Percentiles rank a stretch among this genome's conserved stretches.
Conservation (phyloP, 1,284 basidiomycete genomes). For the Schizophyllum amplum region DNA sequence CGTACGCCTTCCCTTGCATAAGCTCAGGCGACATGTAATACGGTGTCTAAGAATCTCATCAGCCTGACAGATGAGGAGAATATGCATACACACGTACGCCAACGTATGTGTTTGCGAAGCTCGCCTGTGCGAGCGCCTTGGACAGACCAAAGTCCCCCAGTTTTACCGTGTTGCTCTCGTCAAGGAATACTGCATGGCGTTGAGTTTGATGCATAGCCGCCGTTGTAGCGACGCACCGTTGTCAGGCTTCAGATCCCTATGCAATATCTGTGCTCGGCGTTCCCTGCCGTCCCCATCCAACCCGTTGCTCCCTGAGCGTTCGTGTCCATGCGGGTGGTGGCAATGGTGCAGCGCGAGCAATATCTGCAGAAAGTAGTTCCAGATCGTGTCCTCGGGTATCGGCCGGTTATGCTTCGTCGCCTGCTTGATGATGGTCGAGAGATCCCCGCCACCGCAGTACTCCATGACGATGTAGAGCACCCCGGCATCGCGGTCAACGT, state of each 20-base stretch:
- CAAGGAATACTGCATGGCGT: conserved; percentile 65
- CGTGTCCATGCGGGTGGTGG: conserved; percentile 66
- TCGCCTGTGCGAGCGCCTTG: conserved; percentile 81
- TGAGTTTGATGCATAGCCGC: background rate
- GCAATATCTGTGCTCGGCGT: conserved; percentile 73
- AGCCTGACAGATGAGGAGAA: background rate
- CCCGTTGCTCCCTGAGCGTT: conserved; percentile 22
- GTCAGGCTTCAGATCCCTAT: conserved; percentile 94
- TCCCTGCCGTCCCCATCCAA: conserved; percentile 36
- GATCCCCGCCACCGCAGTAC: conserved; percentile 92
- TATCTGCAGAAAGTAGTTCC: conserved; percentile 94
- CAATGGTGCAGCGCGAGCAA: conserved; percentile 88
- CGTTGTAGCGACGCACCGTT: conserved; percentile 75
- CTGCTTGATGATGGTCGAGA: conserved; percentile 80
- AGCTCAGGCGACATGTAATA: conserved; percentile 99
- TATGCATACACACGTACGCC: conserved; percentile 51
- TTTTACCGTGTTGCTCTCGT: conserved; percentile 75
- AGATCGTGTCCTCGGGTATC: conserved; percentile 87
- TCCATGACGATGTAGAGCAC: conserved; percentile 96
- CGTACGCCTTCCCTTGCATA: conserved; percentile 93
- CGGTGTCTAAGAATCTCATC: conserved; percentile 58
- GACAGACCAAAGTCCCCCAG: conserved; percentile 95
- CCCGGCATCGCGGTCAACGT: conserved; percentile 85
- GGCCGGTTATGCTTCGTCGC: conserved; percentile 58
- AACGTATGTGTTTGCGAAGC: conserved; percentile 93